Evolutionary conservation across 768 basidiomycete genomes (phyloP), one percentile per base, ranked within the genome.

Genomic region (Podaxis sp.): DNA sequence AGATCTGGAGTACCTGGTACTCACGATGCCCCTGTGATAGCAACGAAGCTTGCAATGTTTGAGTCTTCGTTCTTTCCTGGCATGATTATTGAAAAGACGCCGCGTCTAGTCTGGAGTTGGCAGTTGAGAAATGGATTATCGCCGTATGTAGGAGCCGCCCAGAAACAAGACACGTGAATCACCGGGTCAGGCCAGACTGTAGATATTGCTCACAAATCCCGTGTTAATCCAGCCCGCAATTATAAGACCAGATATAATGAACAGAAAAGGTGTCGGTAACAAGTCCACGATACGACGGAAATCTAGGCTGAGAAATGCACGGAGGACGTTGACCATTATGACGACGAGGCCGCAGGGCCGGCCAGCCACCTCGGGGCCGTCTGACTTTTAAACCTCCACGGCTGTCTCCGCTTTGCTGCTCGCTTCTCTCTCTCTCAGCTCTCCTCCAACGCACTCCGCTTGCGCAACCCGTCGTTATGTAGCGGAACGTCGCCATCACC

Each of bases 1-100:
- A 38, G 22, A 52, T 49, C 64, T 24, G 40, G 48, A 33, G 42
- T 48, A 55, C n/a, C 46, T 48, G 55, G 42, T 52, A 83, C 89
- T 75, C 78, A 90, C 89, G 87, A 81, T 61, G 87, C 79, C 61
- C 88, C 86, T n/a, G 90, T 92, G 28, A 90, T 80, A 19, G 73
- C 71, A 66, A 84, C 84, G 73, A 92, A 90, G 66, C 88, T 86
- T 0, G 75, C 75, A 59, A 86, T 75, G 52, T 77, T 76, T 57
- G 78, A 77, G 64, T 88, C 87, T 65, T 76, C 76, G 63, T 77
- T 79, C 71, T 75, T 79, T 68, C 80, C 80, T 39, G 71, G 68
- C 77, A 79, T 78, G 28, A 61, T 51, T 33, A 52, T 17, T 39
- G 49, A 61, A 28, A 53, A 30, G 51, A 61, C 8, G 24, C 22